These are phyloP conservation scores for Yarrowia bubula DNA, from an alignment of 805 yeast species.

Conservation along the genomic window DNA sequence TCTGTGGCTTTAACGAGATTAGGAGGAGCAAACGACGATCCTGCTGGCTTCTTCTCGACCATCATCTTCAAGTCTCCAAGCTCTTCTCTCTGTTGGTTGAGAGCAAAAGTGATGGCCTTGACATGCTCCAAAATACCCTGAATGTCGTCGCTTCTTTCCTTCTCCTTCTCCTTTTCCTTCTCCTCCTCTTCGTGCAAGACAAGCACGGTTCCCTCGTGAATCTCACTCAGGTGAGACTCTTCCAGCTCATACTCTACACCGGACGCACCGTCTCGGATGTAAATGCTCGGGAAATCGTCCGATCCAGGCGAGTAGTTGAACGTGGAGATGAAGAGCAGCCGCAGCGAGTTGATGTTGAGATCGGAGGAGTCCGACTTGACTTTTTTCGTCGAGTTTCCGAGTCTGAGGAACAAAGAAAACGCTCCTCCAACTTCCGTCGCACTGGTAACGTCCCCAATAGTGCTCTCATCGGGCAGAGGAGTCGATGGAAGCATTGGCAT, in stretches of 20 bases:
- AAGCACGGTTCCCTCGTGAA: slow-evolving; percentile 59
- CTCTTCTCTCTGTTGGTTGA: slow-evolving; percentile 20
- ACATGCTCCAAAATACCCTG: slow-evolving; percentile 22
- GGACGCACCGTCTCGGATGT: slow-evolving; percentile 59
- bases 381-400: slow-evolving; percentile 6
- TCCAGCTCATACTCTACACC: slow-evolving; percentile 78
- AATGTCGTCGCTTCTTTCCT: slow-evolving; percentile 4
- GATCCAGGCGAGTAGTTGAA: slow-evolving; percentile 79
- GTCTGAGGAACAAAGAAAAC: neutral
- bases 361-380: slow-evolving; percentile 36
- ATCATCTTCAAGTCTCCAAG: slow-evolving; percentile 8
- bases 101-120: slow-evolving; percentile 24
- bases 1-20: slow-evolving; percentile 3
- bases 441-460: slow-evolving; percentile 31
- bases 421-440: neutral
- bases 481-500: slow-evolving; percentile 34
- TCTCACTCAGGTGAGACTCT: slow-evolving; percentile 57
- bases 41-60: slow-evolving; percentile 12
- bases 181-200: slow-evolving; percentile 41
- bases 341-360: slow-evolving; percentile 43
- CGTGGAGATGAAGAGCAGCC: slow-evolving; percentile 78
- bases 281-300: slow-evolving; percentile 72
- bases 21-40: neutral
- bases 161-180: slow-evolving; percentile 24
- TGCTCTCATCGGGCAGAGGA: neutral